phyloP scores from a whole-genome alignment of 2,329 filamentous ascomycete genomes.

The Aspergillus amoenus region DNA sequence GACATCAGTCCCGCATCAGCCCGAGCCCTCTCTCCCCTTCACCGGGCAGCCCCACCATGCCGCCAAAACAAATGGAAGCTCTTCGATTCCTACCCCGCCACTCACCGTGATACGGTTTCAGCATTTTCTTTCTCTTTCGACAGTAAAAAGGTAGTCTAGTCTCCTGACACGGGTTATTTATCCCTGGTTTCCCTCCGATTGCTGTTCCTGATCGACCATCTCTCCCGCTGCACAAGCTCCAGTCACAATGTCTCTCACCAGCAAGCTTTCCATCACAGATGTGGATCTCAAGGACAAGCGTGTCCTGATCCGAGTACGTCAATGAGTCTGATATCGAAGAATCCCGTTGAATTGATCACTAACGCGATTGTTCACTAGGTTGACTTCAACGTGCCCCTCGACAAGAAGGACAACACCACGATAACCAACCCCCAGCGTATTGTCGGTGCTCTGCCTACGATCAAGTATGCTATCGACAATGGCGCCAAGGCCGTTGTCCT shows the following conservation, averaged over 20 bases:
- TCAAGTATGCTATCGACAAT: slow-evolving; percentile 88
- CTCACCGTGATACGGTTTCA: slow-evolving; percentile 25
- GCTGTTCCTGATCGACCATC: slow-evolving; percentile 11
- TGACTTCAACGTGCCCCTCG: slow-evolving; percentile 99
- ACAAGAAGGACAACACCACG: slow-evolving; percentile 71
- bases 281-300: slow-evolving; percentile 98
- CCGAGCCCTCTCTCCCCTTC: slow-evolving; percentile 29
- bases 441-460: slow-evolving; percentile 89
- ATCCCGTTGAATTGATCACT: slow-evolving; percentile 2
- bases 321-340: slow-evolving; percentile 13
- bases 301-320: slow-evolving; percentile 89
- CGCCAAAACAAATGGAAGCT: slow-evolving; percentile 15
- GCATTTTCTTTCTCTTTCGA: slow-evolving; percentile 6
- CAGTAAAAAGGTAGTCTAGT: neutral
- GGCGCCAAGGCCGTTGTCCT: slow-evolving; percentile 90
- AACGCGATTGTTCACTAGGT: slow-evolving; percentile 59
- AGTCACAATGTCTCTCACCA: slow-evolving; percentile 85
- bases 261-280: slow-evolving; percentile 95
- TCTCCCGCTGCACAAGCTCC: slow-evolving; percentile 16
- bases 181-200: slow-evolving; percentile 5
- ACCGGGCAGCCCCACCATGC: slow-evolving; percentile 28
- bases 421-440: slow-evolving; percentile 99
- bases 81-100: slow-evolving; percentile 22
- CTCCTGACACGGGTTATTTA: slow-evolving; percentile 10
- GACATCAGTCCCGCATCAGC: slow-evolving; percentile 46